Conservation (phyloP, 129 eudicot species). For the Artemisia annua region DNA sequence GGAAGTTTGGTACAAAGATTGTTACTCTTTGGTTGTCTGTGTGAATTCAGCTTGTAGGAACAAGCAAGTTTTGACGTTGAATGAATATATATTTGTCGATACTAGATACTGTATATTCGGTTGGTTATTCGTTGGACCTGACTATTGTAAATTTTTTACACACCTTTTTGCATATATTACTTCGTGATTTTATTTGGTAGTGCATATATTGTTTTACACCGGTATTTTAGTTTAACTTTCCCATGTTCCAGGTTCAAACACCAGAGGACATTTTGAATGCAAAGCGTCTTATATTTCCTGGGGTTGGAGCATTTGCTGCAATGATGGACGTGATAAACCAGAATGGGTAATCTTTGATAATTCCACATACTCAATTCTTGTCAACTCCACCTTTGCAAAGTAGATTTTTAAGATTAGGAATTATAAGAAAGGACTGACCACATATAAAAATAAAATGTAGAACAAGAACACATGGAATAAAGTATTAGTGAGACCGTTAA, state of each 20-base stretch:
- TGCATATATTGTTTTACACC: not conserved
- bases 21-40: too few species aligned
- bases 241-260: constrained; percentile 59
- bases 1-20: too few species aligned
- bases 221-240: not conserved
- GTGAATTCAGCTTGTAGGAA: too few species aligned
- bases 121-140: too few species aligned
- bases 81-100: too few species aligned
- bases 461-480: too few species aligned
- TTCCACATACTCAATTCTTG: not conserved
- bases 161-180: not conserved
- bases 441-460: too few species aligned
- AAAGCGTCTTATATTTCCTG: constrained; percentile 81
- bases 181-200: not conserved
- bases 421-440: too few species aligned
- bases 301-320: constrained; percentile 98
- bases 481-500: too few species aligned
- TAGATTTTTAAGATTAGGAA: not conserved
- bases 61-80: too few species aligned
- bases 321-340: constrained; percentile 84
- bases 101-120: too few species aligned
- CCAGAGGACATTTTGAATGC: constrained; percentile 92
- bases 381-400: constrained; percentile 6
- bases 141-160: too few species aligned
- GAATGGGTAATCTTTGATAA: constrained; percentile 47